Evolutionary conservation across 2,329 filamentous ascomycete genomes (phyloP), one percentile per base, ranked within the genome.

Genomic region (Thielaviopsis musarum): DNA sequence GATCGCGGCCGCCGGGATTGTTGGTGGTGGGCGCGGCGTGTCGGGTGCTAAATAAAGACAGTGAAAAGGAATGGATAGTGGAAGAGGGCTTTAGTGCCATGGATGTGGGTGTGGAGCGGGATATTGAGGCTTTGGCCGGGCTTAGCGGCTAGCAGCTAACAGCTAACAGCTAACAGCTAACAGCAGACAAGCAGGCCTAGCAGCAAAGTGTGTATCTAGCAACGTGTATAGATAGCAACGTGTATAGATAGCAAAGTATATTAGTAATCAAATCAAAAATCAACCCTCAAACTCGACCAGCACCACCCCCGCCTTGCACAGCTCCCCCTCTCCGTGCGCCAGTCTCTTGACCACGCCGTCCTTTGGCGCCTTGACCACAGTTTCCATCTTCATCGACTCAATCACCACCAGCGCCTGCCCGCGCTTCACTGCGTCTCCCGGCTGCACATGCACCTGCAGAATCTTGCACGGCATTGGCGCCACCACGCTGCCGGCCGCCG

Each of bases 391-490:
- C 87, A 91, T 91, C 61, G 86, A 90, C 71, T 91, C 87, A 66
- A 91, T 90, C 1, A 97, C 90, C 13, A 97, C 88, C 61, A 98
- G 74, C 6, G 89, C 83, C 60, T 91, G 83, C 53, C 91, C 91
- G 73, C 91, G 94, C 68, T 83, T 83, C 17, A 98, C 93, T 54
- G 72, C 73, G 64, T 95, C 82, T 0, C 93, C 93, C 65, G 89
- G 89, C 28, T 78, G 73, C 0, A 96, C 89, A 70, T 95, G 88
- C 54, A 96, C 93, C 64, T 88, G 83, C 63, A 98, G 73, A 26
- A 98, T 85, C 74, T 97, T 97, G 73, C 93, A 97, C 1, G 93
- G 93, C 93, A 98, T 98, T 0, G 93, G 93, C 22, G 93, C 89
- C 24, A 88, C 77, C 1, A 97, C 89, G 58, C 86, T 93, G 62